Conservation (phyloP, 441 rosid genomes). For the Eutrema salsugineum region DNA sequence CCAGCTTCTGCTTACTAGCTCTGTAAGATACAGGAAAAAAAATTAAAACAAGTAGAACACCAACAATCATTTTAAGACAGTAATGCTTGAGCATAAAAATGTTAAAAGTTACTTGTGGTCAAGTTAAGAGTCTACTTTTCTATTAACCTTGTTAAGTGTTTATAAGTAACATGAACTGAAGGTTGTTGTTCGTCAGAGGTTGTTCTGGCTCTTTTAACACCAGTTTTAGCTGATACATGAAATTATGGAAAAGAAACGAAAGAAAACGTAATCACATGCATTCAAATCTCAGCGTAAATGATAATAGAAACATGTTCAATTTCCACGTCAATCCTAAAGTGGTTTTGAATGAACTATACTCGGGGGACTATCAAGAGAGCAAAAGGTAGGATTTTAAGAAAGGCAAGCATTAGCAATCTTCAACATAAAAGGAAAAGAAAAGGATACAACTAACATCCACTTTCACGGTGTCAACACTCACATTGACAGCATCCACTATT, state of each 20-base stretch:
- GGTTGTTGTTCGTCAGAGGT: constrained; percentile 56
- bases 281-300: not conserved
- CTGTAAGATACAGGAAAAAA: constrained; percentile 39
- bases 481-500: constrained; percentile 32
- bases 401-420: not conserved
- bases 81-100: not conserved
- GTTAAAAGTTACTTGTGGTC: not conserved
- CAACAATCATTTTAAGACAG: not conserved
- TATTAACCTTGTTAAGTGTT: constrained; percentile 74
- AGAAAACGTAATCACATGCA: constrained; percentile 8
- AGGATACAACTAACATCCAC: constrained; percentile 61
- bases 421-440: constrained; percentile 16
- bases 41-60: not conserved
- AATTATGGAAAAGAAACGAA: constrained; percentile 51
- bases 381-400: not conserved
- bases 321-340: not conserved
- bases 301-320: not conserved
- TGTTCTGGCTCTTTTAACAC: constrained; percentile 66
- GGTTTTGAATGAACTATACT: constrained; percentile 2
- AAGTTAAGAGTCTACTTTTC: constrained; percentile 18
- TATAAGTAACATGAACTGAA: constrained; percentile 65
- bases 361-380: not conserved
- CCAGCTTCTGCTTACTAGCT: constrained; percentile 83
- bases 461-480: constrained; percentile 36
- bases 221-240: constrained; percentile 45